phyloP scores from a whole-genome alignment of 352 stramenopile species.

The Pythium aristosporum region DNA sequence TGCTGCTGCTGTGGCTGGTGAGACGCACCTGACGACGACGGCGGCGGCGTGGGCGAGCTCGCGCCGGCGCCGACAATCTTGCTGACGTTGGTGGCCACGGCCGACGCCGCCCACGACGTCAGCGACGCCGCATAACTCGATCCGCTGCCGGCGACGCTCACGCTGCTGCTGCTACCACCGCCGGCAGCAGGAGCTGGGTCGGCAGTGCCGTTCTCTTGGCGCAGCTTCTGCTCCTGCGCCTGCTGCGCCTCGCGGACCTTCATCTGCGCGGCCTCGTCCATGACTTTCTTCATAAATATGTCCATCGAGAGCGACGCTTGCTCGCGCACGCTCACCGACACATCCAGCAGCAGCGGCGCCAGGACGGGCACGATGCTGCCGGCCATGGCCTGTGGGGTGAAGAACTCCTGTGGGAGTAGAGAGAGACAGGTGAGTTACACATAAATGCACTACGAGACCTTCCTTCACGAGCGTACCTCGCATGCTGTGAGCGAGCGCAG shows the following conservation, averaged over 20 bases:
- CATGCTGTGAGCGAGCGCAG: constrained; percentile 79
- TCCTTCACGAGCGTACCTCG: constrained; percentile 34
- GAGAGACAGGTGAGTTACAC: not conserved
- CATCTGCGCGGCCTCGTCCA: constrained; percentile 75
- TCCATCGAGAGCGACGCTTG: constrained; percentile 74
- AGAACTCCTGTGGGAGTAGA: constrained; percentile 50
- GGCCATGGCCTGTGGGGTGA: constrained; percentile 68
- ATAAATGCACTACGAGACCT: too few species aligned
- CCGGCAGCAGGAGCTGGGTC: not conserved
- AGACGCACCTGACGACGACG: constrained; percentile 1
- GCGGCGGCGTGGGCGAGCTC: constrained; percentile 31
- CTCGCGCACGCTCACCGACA: constrained; percentile 75
- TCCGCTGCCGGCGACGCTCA: constrained; percentile 26
- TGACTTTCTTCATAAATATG: constrained; percentile 81
- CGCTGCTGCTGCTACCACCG: constrained; percentile 23
- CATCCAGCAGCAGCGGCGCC: constrained; percentile 73
- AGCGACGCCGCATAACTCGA: constrained; percentile 59
- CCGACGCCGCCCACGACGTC: constrained; percentile 73
- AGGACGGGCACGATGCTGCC: constrained; percentile 76
- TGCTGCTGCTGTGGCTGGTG: not conserved
- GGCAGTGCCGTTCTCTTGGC: constrained; percentile 34
- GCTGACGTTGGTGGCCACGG: constrained; percentile 63
- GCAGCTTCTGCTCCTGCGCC: constrained; percentile 57
- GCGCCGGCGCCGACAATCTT: constrained; percentile 58
- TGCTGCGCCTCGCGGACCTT: constrained; percentile 74